Evolutionary conservation across 768 basidiomycete genomes (phyloP), one percentile per base, ranked within the genome.

Genomic region (Tulasnella calospora): DNA sequence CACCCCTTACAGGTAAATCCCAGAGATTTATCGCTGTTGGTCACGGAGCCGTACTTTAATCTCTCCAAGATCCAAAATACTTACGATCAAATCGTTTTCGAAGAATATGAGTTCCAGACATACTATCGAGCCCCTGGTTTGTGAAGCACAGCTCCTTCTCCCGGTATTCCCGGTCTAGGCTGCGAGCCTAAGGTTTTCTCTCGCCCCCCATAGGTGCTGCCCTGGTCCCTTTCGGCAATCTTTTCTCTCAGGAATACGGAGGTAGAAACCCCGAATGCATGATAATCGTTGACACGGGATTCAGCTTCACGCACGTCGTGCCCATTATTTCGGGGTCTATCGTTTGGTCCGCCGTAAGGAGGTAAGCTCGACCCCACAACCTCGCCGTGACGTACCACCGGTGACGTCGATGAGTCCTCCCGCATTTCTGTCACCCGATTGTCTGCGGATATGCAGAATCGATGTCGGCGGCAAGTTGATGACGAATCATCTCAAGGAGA

Each of bases 1-100:
- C 38, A 35, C 36, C 57, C 33, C 40, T 33, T 36, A 38, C 80
- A 96, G 95, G 85, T 94, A 77, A 89, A 94, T 82, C 90, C 94
- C 0, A 85, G 90, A 1, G 87, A 89, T 73, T 89, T 92, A 0
- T 91, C 92, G 5, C 86, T 98, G 46, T 86, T 98, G 72, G 89
- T 98, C 77, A 98, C 97, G 7, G 96, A 98, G 85, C 95, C 96
- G 7, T 94, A 94, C 83, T 94, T 97, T 88, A 96, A 98, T 85
- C 86, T 96, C 12, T 93, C 94, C 35, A 95, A 94, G 82, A 89
- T 98, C 17, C 94, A 95, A 84, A 94, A 95, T 36, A 89, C 94
- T 44, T 96, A 96, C 82, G 96, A 99, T 83, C 95, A 98, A 84
- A 93, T 99, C 83, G 87, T 97, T 2, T 98, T 98, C 82, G 96